phyloP scores from a whole-genome alignment of 768 basidiomycete species.

The Mycena metata region DNA sequence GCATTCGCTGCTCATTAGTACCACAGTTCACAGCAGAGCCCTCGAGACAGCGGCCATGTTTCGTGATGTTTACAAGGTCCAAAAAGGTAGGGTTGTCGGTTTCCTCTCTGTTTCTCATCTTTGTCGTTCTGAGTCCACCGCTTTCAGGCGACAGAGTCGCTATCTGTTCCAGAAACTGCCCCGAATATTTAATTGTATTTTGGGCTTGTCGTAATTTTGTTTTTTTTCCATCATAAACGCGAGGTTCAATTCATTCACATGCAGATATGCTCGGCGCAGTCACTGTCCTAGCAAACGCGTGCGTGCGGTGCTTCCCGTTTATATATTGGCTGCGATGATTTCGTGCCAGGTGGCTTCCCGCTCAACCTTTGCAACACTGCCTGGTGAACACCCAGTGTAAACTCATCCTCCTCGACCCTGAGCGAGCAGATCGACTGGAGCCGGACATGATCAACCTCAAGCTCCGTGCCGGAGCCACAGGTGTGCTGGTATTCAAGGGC shows the following conservation, averaged over 20 bases:
- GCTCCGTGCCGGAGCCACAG: constrained; percentile 54
- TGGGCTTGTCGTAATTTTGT: constrained; percentile 71
- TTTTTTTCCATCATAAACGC: neutral
- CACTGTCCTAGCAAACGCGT: constrained; percentile 72
- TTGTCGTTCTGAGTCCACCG: constrained; percentile 3
- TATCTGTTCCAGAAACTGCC: constrained; percentile 73
- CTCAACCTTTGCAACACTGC: constrained; percentile 66
- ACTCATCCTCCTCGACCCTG: constrained; percentile 69
- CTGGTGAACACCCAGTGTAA: constrained; percentile 66
- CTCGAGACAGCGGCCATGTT: constrained; percentile 51
- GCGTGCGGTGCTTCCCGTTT: constrained; percentile 53
- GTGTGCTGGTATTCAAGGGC: constrained; percentile 62
- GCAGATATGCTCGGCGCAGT: constrained; percentile 73
- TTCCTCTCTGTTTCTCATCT: constrained; percentile 1
- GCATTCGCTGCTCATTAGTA: neutral
- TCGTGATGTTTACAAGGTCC: constrained; percentile 57
- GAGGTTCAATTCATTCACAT: constrained; percentile 15
- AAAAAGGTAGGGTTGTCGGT: constrained; percentile 62
- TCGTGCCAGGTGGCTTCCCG: constrained; percentile 64
- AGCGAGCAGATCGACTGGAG: constrained; percentile 66
- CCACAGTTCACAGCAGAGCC: constrained; percentile 41
- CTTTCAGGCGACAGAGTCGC: constrained; percentile 66
- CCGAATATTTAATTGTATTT: constrained; percentile 70
- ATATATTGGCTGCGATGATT: constrained; percentile 33
- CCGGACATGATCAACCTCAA: constrained; percentile 46